Conservation (phyloP, 129 eudicot species). For the Chrysanthemum seticuspe region DNA sequence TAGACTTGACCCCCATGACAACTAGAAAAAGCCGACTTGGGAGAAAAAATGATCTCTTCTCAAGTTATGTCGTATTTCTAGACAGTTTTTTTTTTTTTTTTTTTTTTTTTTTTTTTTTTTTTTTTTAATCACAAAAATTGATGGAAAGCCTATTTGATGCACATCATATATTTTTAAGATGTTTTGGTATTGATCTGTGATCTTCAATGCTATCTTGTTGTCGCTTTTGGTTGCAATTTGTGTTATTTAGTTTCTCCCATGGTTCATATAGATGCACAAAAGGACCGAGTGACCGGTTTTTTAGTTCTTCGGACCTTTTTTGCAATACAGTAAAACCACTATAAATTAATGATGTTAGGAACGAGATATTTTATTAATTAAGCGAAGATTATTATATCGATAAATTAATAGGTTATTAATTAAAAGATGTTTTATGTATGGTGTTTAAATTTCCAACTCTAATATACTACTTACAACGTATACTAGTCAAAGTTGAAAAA, state of each 20-base stretch:
- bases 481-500: too few relatives aligned
- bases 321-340: neutral
- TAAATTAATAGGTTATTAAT: too few relatives aligned
- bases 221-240: neutral
- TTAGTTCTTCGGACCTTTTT: neutral
- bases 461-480: too few relatives aligned
- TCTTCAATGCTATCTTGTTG: neutral
- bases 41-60: slow-evolving; percentile 25
- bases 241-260: neutral
- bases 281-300: neutral
- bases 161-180: slow-evolving; percentile 23
- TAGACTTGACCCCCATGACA: slow-evolving; percentile 16
- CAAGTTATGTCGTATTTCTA: neutral
- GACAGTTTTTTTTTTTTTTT: slow-evolving; percentile 1
- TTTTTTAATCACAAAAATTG: neutral
- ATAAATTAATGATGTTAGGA: too few relatives aligned
- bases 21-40: neutral
- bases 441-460: too few relatives aligned
- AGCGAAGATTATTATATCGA: too few relatives aligned
- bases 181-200: slow-evolving; percentile 8
- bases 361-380: too few relatives aligned
- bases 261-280: neutral
- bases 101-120: neutral
- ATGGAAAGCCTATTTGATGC: slow-evolving; percentile 28
- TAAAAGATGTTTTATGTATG: too few relatives aligned